A percentile compares a stretch with the other conserved stretches of the same genome.
Conservation (phyloP, 2,329 filamentous ascomycete genomes). For the Exophiala alcalophila region DNA sequence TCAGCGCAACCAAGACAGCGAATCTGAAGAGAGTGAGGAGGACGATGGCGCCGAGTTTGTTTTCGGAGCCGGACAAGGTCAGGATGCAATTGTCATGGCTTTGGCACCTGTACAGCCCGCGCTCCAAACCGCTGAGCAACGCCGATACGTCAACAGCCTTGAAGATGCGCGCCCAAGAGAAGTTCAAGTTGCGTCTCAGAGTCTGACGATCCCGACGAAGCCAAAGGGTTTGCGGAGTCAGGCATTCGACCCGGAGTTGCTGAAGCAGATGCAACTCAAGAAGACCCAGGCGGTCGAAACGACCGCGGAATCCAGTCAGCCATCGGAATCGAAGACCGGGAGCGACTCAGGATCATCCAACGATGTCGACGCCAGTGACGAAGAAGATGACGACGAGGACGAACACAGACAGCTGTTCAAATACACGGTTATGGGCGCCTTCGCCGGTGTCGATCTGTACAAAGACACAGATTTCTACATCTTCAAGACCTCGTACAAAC, state of each 20-base stretch:
- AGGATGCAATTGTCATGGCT: neutral
- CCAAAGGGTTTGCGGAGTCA: too few relatives aligned
- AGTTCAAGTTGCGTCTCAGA: slow-evolving; percentile 6
- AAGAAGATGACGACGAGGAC: slow-evolving; percentile 9
- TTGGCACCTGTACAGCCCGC: too few relatives aligned
- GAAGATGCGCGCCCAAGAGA: slow-evolving; percentile 13
- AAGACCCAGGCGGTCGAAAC: slow-evolving; percentile 3
- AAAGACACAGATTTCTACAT: slow-evolving; percentile 16
- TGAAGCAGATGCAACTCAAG: slow-evolving; percentile 3
- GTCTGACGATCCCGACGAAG: slow-evolving; percentile 2
- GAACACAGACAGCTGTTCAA: slow-evolving; percentile 13
- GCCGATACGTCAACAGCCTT: slow-evolving; percentile 18
- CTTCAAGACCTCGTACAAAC: slow-evolving; percentile 14
- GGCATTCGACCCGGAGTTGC: slow-evolving; percentile 3
- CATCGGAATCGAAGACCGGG: slow-evolving; percentile 8
- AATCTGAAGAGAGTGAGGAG: slow-evolving; percentile 24
- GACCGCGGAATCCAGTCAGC: slow-evolving; percentile 6
- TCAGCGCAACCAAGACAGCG: neutral
- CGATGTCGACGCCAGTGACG: neutral
- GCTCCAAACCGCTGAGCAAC: slow-evolving; percentile 15
- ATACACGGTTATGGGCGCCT: slow-evolving; percentile 18
- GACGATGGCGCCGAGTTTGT: slow-evolving; percentile 22
- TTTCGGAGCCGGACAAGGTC: slow-evolving; percentile 13
- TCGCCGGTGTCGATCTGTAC: slow-evolving; percentile 16
- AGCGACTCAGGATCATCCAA: slow-evolving; percentile 4